Evolutionary conservation across 192 early-diverging fungal species (phyloP).

Genomic region (Linnemannia hyalina): DNA sequence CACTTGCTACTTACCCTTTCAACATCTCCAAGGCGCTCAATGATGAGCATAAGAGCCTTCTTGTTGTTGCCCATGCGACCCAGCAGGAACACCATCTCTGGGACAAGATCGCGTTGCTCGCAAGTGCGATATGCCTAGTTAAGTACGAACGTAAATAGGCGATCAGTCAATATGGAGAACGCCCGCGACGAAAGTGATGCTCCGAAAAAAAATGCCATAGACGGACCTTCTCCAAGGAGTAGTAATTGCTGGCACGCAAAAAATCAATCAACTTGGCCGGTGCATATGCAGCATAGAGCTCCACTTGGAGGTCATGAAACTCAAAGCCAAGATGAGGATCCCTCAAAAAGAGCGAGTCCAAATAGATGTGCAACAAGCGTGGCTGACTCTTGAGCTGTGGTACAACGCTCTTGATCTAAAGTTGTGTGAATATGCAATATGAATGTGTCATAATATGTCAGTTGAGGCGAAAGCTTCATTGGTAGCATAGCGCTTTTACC

Average conservation of each 20-base stretch:
- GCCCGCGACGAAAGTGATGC: background rate
- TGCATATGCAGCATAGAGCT: conserved; percentile 94
- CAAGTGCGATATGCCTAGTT: conserved; percentile 84
- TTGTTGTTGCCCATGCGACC: conserved; percentile 99
- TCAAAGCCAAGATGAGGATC: conserved; percentile 79
- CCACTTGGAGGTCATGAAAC: conserved; percentile 84
- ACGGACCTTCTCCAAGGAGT: conserved; percentile 79
- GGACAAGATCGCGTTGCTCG: conserved; percentile 88
- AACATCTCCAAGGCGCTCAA: conserved; percentile 90
- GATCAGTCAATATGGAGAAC: background rate
- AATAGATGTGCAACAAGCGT: conserved; percentile 86
- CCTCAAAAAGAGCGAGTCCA: conserved; percentile 88
- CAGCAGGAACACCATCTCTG: conserved; percentile 97
- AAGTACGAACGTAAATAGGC: background rate
- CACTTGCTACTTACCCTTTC: conserved; percentile 70
- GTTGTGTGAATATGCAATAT: background rate
- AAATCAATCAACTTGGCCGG: conserved; percentile 84
- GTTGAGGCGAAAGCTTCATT: background rate
- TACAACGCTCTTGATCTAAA: conserved; percentile 74
- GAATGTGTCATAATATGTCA: background rate
- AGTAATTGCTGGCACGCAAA: conserved; percentile 81
- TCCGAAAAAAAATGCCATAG: background rate
- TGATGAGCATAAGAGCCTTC: conserved; percentile 93
- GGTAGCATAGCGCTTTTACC: background rate
- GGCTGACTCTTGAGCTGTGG: conserved; percentile 71